phyloP scores from a whole-genome alignment of 176 grass and related monocot species.

The Zea mays region Zm-B73-REFERENCE-NAM-5.0 NC_050103.1:78202501-78203000 shows the following conservation, averaged over 20 bases:
- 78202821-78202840: neutral
- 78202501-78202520: neutral
- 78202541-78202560: too few relatives aligned
- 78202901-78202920: slow-evolving; percentile 50
- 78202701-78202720: too few relatives aligned
- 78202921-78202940: slow-evolving; percentile 77
- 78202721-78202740: neutral
- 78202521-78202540: neutral
- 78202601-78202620: too few relatives aligned
- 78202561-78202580: too few relatives aligned
- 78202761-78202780: neutral
- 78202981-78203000: slow-evolving; percentile 87
- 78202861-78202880: neutral
- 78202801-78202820: neutral
- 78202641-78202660: too few relatives aligned
- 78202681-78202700: too few relatives aligned
- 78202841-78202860: neutral
- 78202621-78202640: too few relatives aligned
- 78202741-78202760: neutral
- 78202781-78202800: neutral
- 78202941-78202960: slow-evolving; percentile 85
- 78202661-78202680: too few relatives aligned
- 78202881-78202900: slow-evolving; percentile 29
- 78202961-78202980: slow-evolving; percentile 72
- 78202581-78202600: too few relatives aligned